Conservation (phyloP, 2,329 filamentous ascomycete species). For the Neofusicoccum cordaticola region DNA sequence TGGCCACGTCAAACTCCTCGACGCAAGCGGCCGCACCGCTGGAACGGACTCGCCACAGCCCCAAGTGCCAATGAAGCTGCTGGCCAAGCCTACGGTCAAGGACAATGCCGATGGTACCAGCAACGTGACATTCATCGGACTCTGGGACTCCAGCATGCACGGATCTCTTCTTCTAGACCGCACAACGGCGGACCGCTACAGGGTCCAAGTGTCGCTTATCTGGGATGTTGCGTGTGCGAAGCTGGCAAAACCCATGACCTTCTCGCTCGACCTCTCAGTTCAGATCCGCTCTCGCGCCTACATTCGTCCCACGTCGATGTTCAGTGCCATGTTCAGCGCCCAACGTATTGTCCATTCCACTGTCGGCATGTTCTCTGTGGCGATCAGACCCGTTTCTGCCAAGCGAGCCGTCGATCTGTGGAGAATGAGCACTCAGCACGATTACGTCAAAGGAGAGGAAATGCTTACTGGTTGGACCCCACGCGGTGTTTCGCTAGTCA, state of each 20-base stretch:
- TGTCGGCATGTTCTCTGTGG: slow-evolving; percentile 80
- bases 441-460: slow-evolving; percentile 96
- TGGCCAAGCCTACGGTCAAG: slow-evolving; percentile 74
- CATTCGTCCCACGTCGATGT: slow-evolving; percentile 81
- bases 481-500: slow-evolving; percentile 84
- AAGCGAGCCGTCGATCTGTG: slow-evolving; percentile 91
- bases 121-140: slow-evolving; percentile 79
- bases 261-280: slow-evolving; percentile 74
- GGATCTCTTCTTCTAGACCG: slow-evolving; percentile 90
- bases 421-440: slow-evolving; percentile 91
- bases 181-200: slow-evolving; percentile 86
- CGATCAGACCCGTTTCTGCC: slow-evolving; percentile 81
- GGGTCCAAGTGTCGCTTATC: slow-evolving; percentile 79
- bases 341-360: slow-evolving; percentile 83
- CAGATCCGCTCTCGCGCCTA: slow-evolving; percentile 83
- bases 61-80: slow-evolving; percentile 73
- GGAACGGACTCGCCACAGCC: slow-evolving; percentile 70
- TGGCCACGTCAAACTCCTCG: slow-evolving; percentile 77
- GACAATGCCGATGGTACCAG: slow-evolving; percentile 88
- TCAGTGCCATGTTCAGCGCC: slow-evolving; percentile 81
- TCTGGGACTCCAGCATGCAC: slow-evolving; percentile 96
- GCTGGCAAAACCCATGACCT: slow-evolving; percentile 83
- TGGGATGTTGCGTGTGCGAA: slow-evolving; percentile 86
- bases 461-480: slow-evolving; percentile 80
- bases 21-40: slow-evolving; percentile 79